Conservation (phyloP, 306 rosid species). For the Malus sylvestris region DNA sequence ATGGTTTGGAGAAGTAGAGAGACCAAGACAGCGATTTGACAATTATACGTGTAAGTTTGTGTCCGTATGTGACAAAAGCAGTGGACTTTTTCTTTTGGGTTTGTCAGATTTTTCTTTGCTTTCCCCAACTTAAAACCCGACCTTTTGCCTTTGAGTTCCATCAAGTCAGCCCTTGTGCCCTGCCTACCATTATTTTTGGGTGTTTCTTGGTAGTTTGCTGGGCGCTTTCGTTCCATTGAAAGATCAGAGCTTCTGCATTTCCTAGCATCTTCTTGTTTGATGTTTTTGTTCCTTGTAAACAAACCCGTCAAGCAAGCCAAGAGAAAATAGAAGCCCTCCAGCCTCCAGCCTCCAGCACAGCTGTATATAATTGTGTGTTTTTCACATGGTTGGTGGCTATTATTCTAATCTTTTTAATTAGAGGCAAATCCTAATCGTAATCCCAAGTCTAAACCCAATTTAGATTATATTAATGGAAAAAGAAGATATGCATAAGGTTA, state of each 20-base stretch:
- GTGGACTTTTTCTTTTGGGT: neutral
- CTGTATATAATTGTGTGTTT: neutral
- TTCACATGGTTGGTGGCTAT: neutral
- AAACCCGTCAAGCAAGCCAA: conserved; percentile 1
- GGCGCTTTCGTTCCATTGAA: neutral
- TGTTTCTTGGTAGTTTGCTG: neutral
- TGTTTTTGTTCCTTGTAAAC: neutral
- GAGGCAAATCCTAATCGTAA: neutral
- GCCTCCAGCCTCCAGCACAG: neutral
- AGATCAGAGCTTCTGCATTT: neutral
- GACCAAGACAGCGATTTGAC: neutral
- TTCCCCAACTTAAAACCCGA: neutral
- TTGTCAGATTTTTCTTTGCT: neutral
- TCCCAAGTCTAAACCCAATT: neutral
- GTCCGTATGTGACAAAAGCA: neutral
- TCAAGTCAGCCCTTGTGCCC: neutral
- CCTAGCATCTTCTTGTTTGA: neutral
- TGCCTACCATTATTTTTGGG: neutral
- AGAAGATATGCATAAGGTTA: neutral
- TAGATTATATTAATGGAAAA: neutral
- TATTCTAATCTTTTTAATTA: neutral
- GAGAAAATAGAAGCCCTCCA: neutral
- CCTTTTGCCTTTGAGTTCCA: neutral
- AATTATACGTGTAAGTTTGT: neutral
- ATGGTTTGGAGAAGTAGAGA: neutral